Conservation (phyloP, 2,329 filamentous ascomycete species). For the Pleomassaria siparia region DNA sequence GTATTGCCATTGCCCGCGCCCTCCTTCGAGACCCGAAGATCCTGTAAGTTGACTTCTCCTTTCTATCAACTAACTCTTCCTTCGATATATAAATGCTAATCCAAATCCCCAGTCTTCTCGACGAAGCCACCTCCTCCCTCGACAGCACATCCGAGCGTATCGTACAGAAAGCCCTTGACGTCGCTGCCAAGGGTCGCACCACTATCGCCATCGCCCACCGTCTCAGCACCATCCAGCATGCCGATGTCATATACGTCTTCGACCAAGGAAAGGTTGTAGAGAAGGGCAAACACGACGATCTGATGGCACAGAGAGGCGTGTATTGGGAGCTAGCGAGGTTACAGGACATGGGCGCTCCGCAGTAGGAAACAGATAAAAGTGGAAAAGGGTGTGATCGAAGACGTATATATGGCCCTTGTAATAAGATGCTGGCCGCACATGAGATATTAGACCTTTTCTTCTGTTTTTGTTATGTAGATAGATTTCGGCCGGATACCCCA, state of each 20-base stretch:
- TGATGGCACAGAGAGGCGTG: slow-evolving; percentile 43
- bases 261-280: slow-evolving; percentile 86
- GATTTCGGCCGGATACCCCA: too few relatives aligned
- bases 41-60: slow-evolving; percentile 72
- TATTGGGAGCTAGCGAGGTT: slow-evolving; percentile 43
- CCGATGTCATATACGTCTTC: slow-evolving; percentile 95
- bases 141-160: slow-evolving; percentile 63
- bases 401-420: too few relatives aligned
- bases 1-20: slow-evolving; percentile 89
- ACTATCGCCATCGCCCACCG: slow-evolving; percentile 95
- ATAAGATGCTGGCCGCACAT: too few relatives aligned
- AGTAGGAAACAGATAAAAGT: too few relatives aligned
- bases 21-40: slow-evolving; percentile 91
- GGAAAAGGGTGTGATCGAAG: too few relatives aligned
- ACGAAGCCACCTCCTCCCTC: slow-evolving; percentile 43
- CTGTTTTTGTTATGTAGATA: too few relatives aligned
- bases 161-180: slow-evolving; percentile 78
- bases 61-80: slow-evolving; percentile 63
- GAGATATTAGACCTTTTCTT: too few relatives aligned
- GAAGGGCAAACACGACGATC: slow-evolving; percentile 73
- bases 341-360: slow-evolving; percentile 39
- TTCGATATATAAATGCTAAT: slow-evolving; percentile 8
- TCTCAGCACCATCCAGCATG: slow-evolving; percentile 89
- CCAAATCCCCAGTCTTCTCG: slow-evolving; percentile 28
- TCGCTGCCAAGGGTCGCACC: slow-evolving; percentile 81